These are phyloP conservation scores for Teunomyces aglyptinius DNA, from an alignment of 805 yeast species.

Conservation along the genomic window DNA sequence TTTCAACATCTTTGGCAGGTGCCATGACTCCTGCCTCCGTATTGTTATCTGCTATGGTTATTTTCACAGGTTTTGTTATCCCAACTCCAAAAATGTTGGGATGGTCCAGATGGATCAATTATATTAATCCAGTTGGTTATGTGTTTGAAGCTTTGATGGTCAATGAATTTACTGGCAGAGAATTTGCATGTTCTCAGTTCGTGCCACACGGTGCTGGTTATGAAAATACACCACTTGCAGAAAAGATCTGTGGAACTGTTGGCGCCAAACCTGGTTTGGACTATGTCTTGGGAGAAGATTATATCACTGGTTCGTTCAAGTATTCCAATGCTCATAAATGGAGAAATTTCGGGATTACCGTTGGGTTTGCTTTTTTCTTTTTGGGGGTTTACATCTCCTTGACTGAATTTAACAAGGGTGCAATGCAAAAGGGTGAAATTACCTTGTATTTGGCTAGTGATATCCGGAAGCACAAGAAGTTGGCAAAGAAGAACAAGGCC, in stretches of 20 bases:
- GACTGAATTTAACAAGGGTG: constrained; percentile 58
- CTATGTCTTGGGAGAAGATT: constrained; percentile 25
- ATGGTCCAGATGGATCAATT: constrained; percentile 55
- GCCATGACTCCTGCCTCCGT: constrained; percentile 48
- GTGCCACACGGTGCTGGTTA: constrained; percentile 47
- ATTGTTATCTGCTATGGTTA: constrained; percentile 50
- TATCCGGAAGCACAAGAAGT: constrained; percentile 46
- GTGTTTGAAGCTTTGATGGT: constrained; percentile 53
- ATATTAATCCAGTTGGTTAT: constrained; percentile 42
- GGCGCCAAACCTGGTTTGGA: constrained; percentile 22
- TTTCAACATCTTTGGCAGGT: constrained; percentile 38
- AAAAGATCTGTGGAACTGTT: constrained; percentile 30
- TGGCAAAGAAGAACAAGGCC: constrained; percentile 22
- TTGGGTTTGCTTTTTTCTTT: constrained; percentile 57
- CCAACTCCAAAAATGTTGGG: constrained; percentile 48
- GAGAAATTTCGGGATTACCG: constrained; percentile 63
- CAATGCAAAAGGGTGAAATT: constrained; percentile 71
- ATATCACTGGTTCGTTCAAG: constrained; percentile 38
- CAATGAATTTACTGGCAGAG: constrained; percentile 52
- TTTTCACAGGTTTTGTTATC: constrained; percentile 50
- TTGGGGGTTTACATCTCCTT: constrained; percentile 50
- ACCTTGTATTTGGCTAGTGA: constrained; percentile 55
- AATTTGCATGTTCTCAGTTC: constrained; percentile 45
- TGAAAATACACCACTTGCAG: constrained; percentile 28
- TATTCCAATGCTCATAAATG: constrained; percentile 51